Base-by-base conservation (phyloP, 805 yeast genomes). In the Ogataea trehaloabstinens region DNA sequence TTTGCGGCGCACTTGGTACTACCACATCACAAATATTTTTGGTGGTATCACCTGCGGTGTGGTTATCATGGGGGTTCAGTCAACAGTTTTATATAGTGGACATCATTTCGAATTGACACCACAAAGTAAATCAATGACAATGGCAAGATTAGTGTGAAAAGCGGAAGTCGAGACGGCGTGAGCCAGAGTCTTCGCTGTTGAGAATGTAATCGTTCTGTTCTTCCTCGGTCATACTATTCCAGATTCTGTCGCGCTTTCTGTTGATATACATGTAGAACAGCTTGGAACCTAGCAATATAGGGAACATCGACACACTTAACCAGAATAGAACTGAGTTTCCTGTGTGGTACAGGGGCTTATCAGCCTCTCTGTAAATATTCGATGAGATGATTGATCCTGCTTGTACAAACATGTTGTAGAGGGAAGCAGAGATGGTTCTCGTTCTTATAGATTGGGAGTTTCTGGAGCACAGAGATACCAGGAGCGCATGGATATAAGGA, bases 341-440 rank as follows among this genome's bases (percentile, higher is more conserved):
- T 17, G 71, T 59, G 28, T 68, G 68, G 52, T 84, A 84, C 24
- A 68, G 52, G 1, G 90, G 90, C 29, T 63, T 63, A 52, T 83
- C 90, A 30, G 68, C 71, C 1, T 56, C 54, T 34, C 80, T 58
- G 57, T 82, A 83, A 5, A 83, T 68, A 49, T 81, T 75, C 6
- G 79, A 63, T 3, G 78, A 63, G 7, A 74, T 62, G 34, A 83
- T 77, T 15, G 66, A 58, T 1, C 79, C 82, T 0, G 76, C 64
- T 53, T 83, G 89, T 1, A 76, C 76, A 55, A 70, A 73, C 68
- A 81, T 79, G 51, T 82, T 83, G 52, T 76, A 80, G 33, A 82
- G 41, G 0, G 88, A 79, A 0, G 86, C 76, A 11, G 82, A 71
- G 4, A 82, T 78, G 0, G 88, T 75, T 48, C 90, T 65, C 2